Evolutionary conservation across 805 yeast species (phyloP).

Genomic region (Saccharomycopsis fermentans): DNA sequence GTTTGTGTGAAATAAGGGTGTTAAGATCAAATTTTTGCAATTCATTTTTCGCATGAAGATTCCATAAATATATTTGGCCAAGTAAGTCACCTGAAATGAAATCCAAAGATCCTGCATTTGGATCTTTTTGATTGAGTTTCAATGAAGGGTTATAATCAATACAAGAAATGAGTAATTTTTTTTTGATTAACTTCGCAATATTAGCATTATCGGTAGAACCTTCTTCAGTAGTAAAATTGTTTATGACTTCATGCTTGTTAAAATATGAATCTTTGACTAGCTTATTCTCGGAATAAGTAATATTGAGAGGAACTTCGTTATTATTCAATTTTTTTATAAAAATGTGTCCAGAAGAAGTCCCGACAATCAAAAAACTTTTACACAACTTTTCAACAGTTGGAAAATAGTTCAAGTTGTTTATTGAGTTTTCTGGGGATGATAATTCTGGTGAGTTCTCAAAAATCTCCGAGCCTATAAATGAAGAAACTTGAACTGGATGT

Average conservation of each 20-base stretch:
- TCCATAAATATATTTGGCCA: conserved; percentile 14
- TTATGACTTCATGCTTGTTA: background rate
- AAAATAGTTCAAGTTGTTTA: background rate
- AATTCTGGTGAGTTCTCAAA: background rate
- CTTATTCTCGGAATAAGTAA: background rate
- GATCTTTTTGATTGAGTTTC: background rate
- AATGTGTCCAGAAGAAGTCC: conserved; percentile 9
- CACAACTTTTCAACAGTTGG: conserved; percentile 1
- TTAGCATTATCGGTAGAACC: background rate
- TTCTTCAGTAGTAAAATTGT: background rate
- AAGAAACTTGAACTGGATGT: background rate
- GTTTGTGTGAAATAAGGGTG: background rate
- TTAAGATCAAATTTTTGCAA: conserved; percentile 3
- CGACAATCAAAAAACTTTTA: conserved; percentile 5
- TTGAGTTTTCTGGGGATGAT: background rate
- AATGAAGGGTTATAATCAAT: conserved; percentile 2
- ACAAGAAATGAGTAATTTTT: conserved; percentile 5
- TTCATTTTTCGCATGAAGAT: background rate
- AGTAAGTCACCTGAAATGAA: conserved; percentile 14
- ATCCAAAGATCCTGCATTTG: conserved; percentile 5
- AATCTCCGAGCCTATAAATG: background rate
- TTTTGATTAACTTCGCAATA: background rate
- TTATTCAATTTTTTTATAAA: conserved; percentile 7
- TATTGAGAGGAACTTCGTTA: background rate
- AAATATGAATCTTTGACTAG: background rate